Evolutionary conservation across 2,329 filamentous ascomycete species (phyloP), one percentile per base, ranked within the genome.

Genomic region (Xylariaceae sp.): DNA sequence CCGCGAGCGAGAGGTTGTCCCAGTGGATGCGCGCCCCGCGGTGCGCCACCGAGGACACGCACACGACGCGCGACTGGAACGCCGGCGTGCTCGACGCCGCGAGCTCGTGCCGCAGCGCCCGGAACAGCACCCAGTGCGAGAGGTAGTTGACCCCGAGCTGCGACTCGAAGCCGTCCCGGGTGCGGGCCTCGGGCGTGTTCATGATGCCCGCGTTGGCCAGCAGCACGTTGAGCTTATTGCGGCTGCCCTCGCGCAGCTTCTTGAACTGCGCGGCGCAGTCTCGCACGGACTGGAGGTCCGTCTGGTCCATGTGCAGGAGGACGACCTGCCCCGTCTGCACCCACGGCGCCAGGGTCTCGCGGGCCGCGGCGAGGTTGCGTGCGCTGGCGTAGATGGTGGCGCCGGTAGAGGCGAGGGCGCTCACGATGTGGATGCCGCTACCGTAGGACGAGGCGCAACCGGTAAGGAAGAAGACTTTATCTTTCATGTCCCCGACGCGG

Each of bases 151-250:
- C 44, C 9, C 34, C 38, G 19, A 50, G 42, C 16, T 50, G 47
- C 47, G 40, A 41, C 15, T 50, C 47, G 29, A 48, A 48, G 19
- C 42, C 47, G 4, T 48, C 47, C 19, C 9, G n/a, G 3, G 42
- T 45, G 28, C 33, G 40, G 38, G 34, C 43, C 45, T 12, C 45
- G 48, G 2, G 39, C 43, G 4, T 42, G 48, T 18, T 18, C 48
- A 50, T 50, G n/a, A 47, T 19, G 2, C 33, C 48, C 3, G 48
- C 48, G n/a, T 50, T 50, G 34, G 38, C 44, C 19, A 73, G 56
- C 17, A 74, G 45, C 11, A 55, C 41, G 32, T 57, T 52, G 28
- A 62, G 47, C 24, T 45, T 49, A n/a, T n/a, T n/a, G n/a, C n/a
- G n/a, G n/a, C n/a, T n/a, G n/a, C n/a, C n/a, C 3, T 41, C 7